phyloP scores from a whole-genome alignment of 1,284 basidiomycete genomes.

The Phylloporus sp. region DNA sequence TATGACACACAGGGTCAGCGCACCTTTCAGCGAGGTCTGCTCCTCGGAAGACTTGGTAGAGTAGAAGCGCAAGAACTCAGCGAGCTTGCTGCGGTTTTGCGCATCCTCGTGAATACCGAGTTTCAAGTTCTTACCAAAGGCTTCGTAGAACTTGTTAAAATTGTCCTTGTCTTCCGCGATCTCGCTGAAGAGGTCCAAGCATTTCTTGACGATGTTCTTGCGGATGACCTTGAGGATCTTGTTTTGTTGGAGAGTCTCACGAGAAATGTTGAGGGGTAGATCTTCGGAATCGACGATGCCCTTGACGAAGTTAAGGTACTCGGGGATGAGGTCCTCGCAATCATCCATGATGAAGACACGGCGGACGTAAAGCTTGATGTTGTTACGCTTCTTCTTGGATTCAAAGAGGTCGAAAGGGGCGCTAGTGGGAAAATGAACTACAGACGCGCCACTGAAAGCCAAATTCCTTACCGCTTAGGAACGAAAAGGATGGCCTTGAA shows the following conservation, averaged over 20 bases:
- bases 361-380: slow-evolving; percentile 99
- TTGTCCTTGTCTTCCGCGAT: slow-evolving; percentile 99
- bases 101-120: slow-evolving; percentile 99
- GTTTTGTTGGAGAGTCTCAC: slow-evolving; percentile 99
- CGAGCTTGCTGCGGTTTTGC: slow-evolving; percentile 98
- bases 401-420: slow-evolving; percentile 99
- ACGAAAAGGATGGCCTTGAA: slow-evolving; percentile 99
- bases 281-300: slow-evolving; percentile 99
- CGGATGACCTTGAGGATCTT: slow-evolving; percentile 99
- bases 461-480: slow-evolving; percentile 83
- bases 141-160: slow-evolving; percentile 96
- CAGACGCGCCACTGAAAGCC: not conserved
- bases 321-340: slow-evolving; percentile 99
- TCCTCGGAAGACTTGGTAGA: slow-evolving; percentile 96
- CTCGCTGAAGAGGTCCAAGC: slow-evolving; percentile 93
- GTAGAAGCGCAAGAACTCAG: slow-evolving; percentile 99
- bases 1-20: slow-evolving; percentile 19
- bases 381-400: slow-evolving; percentile 99
- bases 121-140: slow-evolving; percentile 98
- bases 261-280: slow-evolving; percentile 99
- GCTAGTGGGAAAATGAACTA: slow-evolving; percentile 43
- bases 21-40: slow-evolving; percentile 92
- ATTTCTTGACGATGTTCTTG: slow-evolving; percentile 99
- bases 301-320: slow-evolving; percentile 99
- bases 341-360: slow-evolving; percentile 99